These are phyloP conservation scores for Sicyos baderoa DNA, from an alignment of 306 rosid species.

Conservation along the genomic window DNA sequence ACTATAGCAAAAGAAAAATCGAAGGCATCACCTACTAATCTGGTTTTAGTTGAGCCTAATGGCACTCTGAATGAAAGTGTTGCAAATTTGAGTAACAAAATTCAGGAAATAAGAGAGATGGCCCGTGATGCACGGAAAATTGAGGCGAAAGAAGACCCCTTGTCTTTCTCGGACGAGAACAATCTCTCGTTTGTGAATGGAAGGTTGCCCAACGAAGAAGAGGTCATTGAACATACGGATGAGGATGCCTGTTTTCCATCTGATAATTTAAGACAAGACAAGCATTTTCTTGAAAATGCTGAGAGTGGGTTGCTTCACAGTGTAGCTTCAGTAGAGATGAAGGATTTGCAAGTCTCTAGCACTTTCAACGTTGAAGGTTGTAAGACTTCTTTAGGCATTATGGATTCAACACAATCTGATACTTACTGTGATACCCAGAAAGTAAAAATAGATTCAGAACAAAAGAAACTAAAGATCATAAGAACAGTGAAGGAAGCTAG, in stretches of 20 bases:
- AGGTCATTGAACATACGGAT: conserved; percentile 18
- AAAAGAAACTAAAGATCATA: conserved; percentile 53
- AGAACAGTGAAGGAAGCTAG: conserved; percentile 79
- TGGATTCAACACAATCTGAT: conserved; percentile 24
- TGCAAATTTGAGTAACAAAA: conserved; percentile 33
- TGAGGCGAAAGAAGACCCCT: conserved; percentile 35
- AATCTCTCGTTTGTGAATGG: conserved; percentile 24
- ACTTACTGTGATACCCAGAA: conserved; percentile 29
- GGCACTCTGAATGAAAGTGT: conserved; percentile 20
- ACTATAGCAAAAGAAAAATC: conserved; percentile 36
- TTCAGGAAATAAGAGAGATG: conserved; percentile 63
- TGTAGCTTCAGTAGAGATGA: conserved; percentile 23
- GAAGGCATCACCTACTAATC: conserved; percentile 33
- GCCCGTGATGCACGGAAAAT: conserved; percentile 41
- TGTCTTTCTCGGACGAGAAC: conserved; percentile 21
- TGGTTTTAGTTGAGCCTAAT: conserved; percentile 26
- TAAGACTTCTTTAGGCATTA: conserved; percentile 20
- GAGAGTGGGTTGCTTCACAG: conserved; percentile 21
- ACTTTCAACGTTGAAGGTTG: conserved; percentile 24
- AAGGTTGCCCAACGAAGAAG: conserved; percentile 27
- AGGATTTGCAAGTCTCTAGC: conserved; percentile 18
- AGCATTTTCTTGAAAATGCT: conserved; percentile 22
- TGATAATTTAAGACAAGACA: conserved; percentile 23
- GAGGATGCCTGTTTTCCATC: conserved; percentile 22
- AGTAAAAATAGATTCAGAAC: conserved; percentile 25